Conservation (phyloP, 2,329 filamentous ascomycete genomes). For the Ceratocystis destructans region DNA sequence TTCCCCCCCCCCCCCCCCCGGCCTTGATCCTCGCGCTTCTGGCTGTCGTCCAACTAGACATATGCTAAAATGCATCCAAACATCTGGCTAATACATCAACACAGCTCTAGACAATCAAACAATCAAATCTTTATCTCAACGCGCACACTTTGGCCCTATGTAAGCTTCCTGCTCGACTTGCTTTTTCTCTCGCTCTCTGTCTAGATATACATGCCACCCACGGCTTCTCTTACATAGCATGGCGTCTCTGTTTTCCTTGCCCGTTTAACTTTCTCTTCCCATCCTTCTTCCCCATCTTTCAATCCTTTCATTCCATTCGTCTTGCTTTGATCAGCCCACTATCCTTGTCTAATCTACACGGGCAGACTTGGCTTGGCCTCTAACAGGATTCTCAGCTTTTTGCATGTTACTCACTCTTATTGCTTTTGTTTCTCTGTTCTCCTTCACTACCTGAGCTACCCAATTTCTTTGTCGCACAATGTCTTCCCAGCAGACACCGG, state of each 20-base stretch:
- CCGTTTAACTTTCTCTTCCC: background rate
- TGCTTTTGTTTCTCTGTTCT: slow-evolving; percentile 10
- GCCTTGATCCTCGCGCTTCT: too few relatives aligned
- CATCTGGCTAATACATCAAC: background rate
- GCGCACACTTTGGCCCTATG: background rate
- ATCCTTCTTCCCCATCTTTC: background rate
- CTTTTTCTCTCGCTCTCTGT: background rate
- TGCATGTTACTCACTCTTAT: background rate
- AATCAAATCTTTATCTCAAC: background rate
- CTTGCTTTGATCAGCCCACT: background rate
- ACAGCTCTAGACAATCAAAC: background rate
- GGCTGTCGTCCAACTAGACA: too few relatives aligned
- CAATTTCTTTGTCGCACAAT: background rate
- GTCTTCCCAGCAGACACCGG: background rate
- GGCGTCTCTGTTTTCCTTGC: background rate
- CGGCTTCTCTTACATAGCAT: background rate
- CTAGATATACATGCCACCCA: background rate
- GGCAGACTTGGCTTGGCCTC: background rate
- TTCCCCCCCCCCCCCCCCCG: too few relatives aligned
- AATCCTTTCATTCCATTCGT: background rate
- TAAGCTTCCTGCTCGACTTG: background rate
- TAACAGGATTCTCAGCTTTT: background rate
- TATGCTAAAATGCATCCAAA: background rate
- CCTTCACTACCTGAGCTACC: background rate
- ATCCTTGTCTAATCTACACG: background rate